A percentile compares a stretch with the other conserved stretches of the same genome.
Evolutionary conservation across 2,329 filamentous ascomycete genomes (phyloP).

Genomic region (Claviceps humidiphila): DNA sequence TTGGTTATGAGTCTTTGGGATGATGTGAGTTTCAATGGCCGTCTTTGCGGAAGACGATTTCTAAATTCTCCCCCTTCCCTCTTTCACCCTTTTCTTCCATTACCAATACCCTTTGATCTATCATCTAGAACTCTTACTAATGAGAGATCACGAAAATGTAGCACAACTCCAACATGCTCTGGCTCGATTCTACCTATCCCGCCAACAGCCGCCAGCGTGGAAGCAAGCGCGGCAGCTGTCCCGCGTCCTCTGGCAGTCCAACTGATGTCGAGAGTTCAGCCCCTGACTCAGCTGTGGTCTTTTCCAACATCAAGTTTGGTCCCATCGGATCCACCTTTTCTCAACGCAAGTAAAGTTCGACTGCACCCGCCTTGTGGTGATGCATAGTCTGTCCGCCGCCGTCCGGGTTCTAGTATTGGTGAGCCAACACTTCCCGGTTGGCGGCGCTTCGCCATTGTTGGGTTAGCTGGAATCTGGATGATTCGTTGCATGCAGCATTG

Average conservation of each 20-base stretch:
- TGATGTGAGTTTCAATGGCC: constrained; percentile 27
- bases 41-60: background rate
- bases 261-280: constrained; percentile 30
- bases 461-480: background rate
- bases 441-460: no score
- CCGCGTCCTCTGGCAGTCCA: constrained; percentile 17
- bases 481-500: background rate
- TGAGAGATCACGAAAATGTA: constrained; percentile 3
- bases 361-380: no score
- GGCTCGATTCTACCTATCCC: background rate
- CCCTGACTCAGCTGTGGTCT: constrained; percentile 38
- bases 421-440: no score
- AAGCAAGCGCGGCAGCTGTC: background rate
- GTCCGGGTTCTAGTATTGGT: no score
- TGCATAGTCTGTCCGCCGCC: no score
- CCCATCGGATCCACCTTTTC: constrained; percentile 40
- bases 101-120: background rate
- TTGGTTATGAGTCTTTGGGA: constrained; percentile 44
- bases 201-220: background rate
- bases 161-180: constrained; percentile 49
- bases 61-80: no score
- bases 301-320: constrained; percentile 46
- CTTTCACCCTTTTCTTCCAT: no score
- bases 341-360: background rate
- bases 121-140: background rate